Base-by-base conservation (phyloP, 257 asterid species). In the Ophiorrhiza pumila region DNA sequence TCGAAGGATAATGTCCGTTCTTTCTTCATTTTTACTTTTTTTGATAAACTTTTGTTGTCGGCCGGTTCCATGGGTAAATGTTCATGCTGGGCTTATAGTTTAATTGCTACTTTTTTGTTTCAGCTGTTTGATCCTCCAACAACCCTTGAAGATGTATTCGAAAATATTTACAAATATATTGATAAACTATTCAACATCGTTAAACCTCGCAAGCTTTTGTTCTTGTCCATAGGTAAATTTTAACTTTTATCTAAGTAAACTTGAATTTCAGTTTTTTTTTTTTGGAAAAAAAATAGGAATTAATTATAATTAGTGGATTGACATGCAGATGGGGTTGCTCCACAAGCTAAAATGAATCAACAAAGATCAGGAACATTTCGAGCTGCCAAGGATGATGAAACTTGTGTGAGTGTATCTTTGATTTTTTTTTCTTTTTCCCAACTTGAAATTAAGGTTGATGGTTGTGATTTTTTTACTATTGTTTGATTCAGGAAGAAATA, bases 341-440 rank as follows among this genome's bases (percentile, higher is more conserved):
- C 96, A 1, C 79, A 91, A 55, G 96, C 96, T 0, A 90, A 90
- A 55, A 85, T 88, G 94, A 88, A 90, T 71, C 91, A 82, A 27
- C 89, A 82, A 15, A 39, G 96, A 58, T 43, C 83, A 3, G 52
- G 96, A 25, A 76, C 94, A 35, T 90, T 86, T 77, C 69, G 86
- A 39, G 23, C 87, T 2, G 83, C 95, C 0, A 86, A 80, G 61
- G 89, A 86, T 59, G 56, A 49, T 39, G 77, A 80, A 50, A 45
- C 45, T 12, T 81, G 79, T 10, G 96, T 89, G 14, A 35, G 80
- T 55, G 10, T 62, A 50, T 41, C 64, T 46, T 11, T 34, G 1
- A 11, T 55, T n/a, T n/a, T n/a, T n/a, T n/a, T n/a, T n/a, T n/a
- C n/a, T n/a, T n/a, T n/a, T n/a, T n/a, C n/a, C n/a, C n/a, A n/a